These are phyloP conservation scores for Agastache rugosa DNA, from an alignment of 257 asterid genomes.

Conservation along the genomic window DNA sequence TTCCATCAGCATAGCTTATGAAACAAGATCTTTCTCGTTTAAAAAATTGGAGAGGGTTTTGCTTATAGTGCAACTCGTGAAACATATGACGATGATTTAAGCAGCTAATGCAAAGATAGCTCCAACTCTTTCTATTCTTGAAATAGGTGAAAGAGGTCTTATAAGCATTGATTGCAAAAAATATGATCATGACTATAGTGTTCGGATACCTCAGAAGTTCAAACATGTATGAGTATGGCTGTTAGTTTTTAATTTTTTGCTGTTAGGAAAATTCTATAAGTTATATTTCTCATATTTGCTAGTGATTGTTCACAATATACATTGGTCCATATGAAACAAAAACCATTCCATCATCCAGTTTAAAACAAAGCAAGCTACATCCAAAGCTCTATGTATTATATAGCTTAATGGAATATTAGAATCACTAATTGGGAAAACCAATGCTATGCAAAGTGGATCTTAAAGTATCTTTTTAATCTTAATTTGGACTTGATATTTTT, in stretches of 20 bases:
- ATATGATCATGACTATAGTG: not conserved
- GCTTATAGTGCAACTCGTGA: conserved; percentile 17
- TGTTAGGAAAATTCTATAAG: not conserved
- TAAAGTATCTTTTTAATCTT: too few species aligned
- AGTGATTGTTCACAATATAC: not conserved
- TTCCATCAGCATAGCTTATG: not conserved
- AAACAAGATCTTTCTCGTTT: not conserved
- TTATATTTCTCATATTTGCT: not conserved
- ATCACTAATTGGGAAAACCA: not conserved
- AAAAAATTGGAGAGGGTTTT: conserved; percentile 1
- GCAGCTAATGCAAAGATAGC: not conserved
- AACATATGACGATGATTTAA: not conserved
- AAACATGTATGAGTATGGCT: not conserved
- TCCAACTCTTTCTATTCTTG: not conserved
- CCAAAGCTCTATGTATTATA: not conserved
- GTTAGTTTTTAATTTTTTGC: too few species aligned
- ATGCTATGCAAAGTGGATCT: too few species aligned
- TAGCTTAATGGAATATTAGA: not conserved
- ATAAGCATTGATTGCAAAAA: not conserved
- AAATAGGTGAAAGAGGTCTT: not conserved
- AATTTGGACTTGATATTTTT: too few species aligned
- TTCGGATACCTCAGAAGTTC: not conserved
- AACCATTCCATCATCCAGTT: not conserved
- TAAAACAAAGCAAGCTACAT: conserved; percentile 3
- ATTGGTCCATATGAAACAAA: not conserved